Conservation (phyloP, 495 filamentous ascomycete species). For the Poronia punctata region DNA sequence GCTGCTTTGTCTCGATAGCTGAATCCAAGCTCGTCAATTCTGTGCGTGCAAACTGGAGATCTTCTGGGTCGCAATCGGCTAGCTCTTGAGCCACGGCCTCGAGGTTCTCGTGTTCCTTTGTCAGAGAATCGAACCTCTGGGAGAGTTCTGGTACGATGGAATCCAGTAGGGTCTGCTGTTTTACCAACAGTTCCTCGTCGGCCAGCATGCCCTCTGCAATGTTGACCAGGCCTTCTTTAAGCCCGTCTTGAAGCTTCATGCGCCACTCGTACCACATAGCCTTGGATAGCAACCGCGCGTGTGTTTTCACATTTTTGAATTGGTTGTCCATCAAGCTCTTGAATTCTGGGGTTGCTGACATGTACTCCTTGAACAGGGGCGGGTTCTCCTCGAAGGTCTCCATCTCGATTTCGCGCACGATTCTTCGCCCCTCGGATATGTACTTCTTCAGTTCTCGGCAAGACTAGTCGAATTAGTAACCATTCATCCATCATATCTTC, state of each 20-base stretch:
- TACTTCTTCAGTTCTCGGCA: conserved; percentile 93
- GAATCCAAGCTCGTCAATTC: conserved; percentile 57
- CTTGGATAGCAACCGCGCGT: conserved; percentile 82
- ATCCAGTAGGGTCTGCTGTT: conserved; percentile 60
- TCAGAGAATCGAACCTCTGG: conserved; percentile 50
- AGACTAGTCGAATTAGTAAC: conserved; percentile 49
- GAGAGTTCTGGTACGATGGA: conserved; percentile 57
- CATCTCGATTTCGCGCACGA: conserved; percentile 80
- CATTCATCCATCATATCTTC: background rate
- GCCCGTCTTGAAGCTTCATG: conserved; percentile 76
- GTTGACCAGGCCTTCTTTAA: conserved; percentile 69
- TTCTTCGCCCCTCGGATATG: conserved; percentile 79
- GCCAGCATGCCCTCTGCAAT: conserved; percentile 67
- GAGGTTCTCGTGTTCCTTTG: conserved; percentile 55
- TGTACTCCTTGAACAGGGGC: conserved; percentile 83
- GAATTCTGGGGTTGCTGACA: conserved; percentile 76
- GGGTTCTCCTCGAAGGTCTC: conserved; percentile 86
- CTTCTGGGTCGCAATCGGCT: conserved; percentile 69
- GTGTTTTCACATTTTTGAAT: conserved; percentile 91
- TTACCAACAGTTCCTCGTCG: conserved; percentile 61
- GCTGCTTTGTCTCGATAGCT: conserved; percentile 61
- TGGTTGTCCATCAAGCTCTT: conserved; percentile 87
- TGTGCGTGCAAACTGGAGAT: conserved; percentile 59
- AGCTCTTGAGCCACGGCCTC: conserved; percentile 68
- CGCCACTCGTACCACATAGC: conserved; percentile 98